Base-by-base conservation (phyloP, 1,284 basidiomycete species). In the Flammula alnicola region DNA sequence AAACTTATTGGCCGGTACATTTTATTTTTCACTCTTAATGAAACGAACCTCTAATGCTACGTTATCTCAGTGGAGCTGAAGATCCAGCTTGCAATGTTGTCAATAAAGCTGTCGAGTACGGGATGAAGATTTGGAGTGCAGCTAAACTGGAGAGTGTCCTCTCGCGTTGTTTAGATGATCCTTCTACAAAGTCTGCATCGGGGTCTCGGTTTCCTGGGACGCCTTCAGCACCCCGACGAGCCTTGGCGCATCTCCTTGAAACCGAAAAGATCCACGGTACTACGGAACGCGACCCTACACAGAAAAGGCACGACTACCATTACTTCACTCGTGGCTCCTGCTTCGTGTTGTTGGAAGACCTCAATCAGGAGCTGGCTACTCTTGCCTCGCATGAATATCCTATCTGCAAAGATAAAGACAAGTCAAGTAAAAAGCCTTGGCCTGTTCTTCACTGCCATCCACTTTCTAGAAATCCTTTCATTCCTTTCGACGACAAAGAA, bases 341-440 rank as follows among this genome's bases (percentile, higher is more conserved):
- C 65, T 98, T 93, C 67, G 78, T 98, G 23, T 79, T 99, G 32
- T 83, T 99, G 20, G 95, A 98, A 66, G 97, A 99, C 63, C 82
- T 93, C 51, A 85, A 82, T 5, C 83, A 88, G 52, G 88, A 95
- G 56, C 67, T 89, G 10, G 84, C 88, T 5, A 86, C 89, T 2
- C 78, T 92, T 46, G 78, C 82, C 29, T 76, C 78, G 4, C 73
- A 84, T 37, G 87, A 91, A 61, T 90, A 89, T 63, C 72, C 78
- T 12, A 64, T 78, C 19, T 64, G 69, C 17, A 81, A 78, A 59
- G 73, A 72, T 17, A 72, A 74, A 27, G 79, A 84, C 49, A 78
- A 77, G 2, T 70, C 69, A 46, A 73, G 57, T 5, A 78, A 71
- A 51, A 75, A 75, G 11, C 75, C 80, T 2, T 89, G 88, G 85